A percentile compares a stretch with the other conserved stretches of the same genome.
These are phyloP conservation scores for Podosphaera aphanis DNA, from an alignment of 2,329 filamentous ascomycete species.

Conservation along the genomic window DNA sequence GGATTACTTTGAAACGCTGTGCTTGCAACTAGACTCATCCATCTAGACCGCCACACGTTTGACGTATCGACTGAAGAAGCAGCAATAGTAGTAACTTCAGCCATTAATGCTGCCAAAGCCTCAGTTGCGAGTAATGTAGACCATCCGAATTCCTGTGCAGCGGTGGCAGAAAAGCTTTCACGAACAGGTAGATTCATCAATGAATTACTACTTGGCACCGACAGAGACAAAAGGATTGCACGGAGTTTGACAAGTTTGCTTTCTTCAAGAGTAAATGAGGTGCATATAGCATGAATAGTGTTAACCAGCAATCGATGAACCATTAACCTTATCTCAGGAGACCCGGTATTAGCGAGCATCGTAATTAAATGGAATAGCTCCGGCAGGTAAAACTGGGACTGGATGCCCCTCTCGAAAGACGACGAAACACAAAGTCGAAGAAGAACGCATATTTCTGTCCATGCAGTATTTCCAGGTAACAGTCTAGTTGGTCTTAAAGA, in stretches of 20 bases:
- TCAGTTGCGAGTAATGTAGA: slow-evolving; percentile 25
- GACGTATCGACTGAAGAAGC: slow-evolving; percentile 40
- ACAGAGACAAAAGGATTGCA: slow-evolving; percentile 31
- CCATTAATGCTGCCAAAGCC: slow-evolving; percentile 34
- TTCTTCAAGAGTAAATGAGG: slow-evolving; percentile 39
- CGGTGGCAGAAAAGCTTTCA: slow-evolving; percentile 31
- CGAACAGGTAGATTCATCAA: slow-evolving; percentile 27
- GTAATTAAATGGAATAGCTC: slow-evolving; percentile 50
- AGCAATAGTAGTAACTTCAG: slow-evolving; percentile 38
- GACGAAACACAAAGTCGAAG: slow-evolving; percentile 41
- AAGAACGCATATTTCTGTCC: slow-evolving; percentile 45
- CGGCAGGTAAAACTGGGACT: slow-evolving; percentile 42
- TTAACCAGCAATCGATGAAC: slow-evolving; percentile 43
- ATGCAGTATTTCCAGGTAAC: slow-evolving; percentile 42
- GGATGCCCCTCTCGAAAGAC: slow-evolving; percentile 43
- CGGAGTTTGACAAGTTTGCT: slow-evolving; percentile 22
- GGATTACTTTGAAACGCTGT: slow-evolving; percentile 53
- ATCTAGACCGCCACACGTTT: slow-evolving; percentile 46
- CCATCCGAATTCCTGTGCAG: slow-evolving; percentile 26
- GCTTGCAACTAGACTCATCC: slow-evolving; percentile 52
- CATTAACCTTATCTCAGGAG: slow-evolving; percentile 29
- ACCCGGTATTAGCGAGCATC: slow-evolving; percentile 44
- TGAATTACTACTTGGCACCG: slow-evolving; percentile 34
- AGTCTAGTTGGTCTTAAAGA: slow-evolving; percentile 41
- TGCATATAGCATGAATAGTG: slow-evolving; percentile 43